A percentile compares a stretch with the other conserved stretches of the same genome.
Conservation (phyloP, 106 monocot genomes). For the Platanthera zijinensis region DNA sequence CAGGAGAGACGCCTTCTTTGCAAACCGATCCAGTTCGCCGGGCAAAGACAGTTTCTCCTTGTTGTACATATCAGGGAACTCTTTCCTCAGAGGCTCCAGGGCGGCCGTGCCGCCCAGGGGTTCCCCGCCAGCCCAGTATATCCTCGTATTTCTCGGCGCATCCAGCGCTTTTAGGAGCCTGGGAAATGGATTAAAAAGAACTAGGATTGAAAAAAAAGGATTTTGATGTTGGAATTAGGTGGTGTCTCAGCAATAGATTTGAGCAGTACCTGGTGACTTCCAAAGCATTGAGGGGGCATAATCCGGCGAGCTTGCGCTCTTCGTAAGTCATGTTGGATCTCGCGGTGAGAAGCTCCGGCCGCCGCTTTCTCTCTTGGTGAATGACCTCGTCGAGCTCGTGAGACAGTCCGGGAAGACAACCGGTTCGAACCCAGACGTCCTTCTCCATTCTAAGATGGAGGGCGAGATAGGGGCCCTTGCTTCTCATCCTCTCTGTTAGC, state of each 20-base stretch:
- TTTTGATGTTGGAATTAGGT: background rate
- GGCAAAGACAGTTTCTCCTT: slow-evolving; percentile 62
- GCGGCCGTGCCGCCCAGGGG: slow-evolving; percentile 65
- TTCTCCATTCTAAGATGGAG: slow-evolving; percentile 83
- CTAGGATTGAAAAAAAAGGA: background rate
- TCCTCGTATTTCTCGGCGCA: slow-evolving; percentile 49
- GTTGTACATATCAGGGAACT: slow-evolving; percentile 72
- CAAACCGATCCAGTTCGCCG: slow-evolving; percentile 55
- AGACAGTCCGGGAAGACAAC: slow-evolving; percentile 74
- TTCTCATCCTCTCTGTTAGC: slow-evolving; percentile 61
- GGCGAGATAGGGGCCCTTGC: slow-evolving; percentile 80
- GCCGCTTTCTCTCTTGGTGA: slow-evolving; percentile 46
- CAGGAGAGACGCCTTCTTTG: slow-evolving; percentile 56
- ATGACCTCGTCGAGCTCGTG: slow-evolving; percentile 40
- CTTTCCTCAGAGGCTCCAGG: slow-evolving; percentile 39
- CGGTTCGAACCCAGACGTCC: slow-evolving; percentile 91
- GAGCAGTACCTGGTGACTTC: slow-evolving; percentile 61
- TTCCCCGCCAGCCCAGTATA: slow-evolving; percentile 93
- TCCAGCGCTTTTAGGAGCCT: slow-evolving; percentile 79
- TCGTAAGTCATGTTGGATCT: slow-evolving; percentile 79
- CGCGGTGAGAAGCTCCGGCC: slow-evolving; percentile 76
- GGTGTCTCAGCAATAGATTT: background rate
- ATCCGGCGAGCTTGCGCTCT: slow-evolving; percentile 78
- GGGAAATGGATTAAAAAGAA: background rate
- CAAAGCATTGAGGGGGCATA: slow-evolving; percentile 69